Percentiles rank a stretch among this genome's conserved stretches.
phyloP scores from a whole-genome alignment of 169 alveolate genomes.

The Condylostoma magnum region DNA sequence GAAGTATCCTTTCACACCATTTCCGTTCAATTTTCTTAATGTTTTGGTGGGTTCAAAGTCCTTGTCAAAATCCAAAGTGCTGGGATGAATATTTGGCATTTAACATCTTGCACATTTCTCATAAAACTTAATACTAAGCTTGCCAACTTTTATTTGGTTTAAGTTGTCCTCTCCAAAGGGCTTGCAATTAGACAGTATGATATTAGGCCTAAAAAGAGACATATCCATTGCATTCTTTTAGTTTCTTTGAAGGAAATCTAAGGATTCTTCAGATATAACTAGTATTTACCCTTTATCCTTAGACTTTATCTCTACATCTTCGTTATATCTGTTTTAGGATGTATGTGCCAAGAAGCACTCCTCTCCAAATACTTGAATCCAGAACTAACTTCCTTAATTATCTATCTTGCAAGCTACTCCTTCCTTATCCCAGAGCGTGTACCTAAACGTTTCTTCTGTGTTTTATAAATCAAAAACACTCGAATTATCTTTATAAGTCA shows the following conservation, averaged over 20 bases:
- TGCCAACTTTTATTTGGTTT: too few species aligned
- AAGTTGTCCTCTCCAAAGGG: constrained; percentile 21
- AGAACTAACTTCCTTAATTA: too few species aligned
- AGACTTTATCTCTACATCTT: not conserved
- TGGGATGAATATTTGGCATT: not conserved
- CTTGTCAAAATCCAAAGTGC: not conserved
- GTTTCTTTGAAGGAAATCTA: not conserved
- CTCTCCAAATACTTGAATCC: too few species aligned
- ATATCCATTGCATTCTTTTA: not conserved
- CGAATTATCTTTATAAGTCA: too few species aligned
- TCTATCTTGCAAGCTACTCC: too few species aligned
- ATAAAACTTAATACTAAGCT: too few species aligned
- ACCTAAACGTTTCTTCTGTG: too few species aligned
- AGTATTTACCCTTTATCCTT: constrained; percentile 3
- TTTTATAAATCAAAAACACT: too few species aligned
- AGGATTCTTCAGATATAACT: not conserved
- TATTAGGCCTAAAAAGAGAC: constrained; percentile 6
- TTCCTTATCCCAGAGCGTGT: too few species aligned
- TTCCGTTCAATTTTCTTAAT: constrained; percentile 10
- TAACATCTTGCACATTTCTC: constrained; percentile 6
- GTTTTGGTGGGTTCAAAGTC: not conserved
- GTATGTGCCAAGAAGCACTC: too few species aligned
- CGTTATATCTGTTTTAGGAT: too few species aligned
- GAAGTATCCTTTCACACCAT: constrained; percentile 16
- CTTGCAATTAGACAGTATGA: not conserved